A percentile compares a stretch with the other conserved stretches of the same genome.
Evolutionary conservation across 192 early-diverging fungal species (phyloP).

Genomic region (Backusella circina): DNA sequence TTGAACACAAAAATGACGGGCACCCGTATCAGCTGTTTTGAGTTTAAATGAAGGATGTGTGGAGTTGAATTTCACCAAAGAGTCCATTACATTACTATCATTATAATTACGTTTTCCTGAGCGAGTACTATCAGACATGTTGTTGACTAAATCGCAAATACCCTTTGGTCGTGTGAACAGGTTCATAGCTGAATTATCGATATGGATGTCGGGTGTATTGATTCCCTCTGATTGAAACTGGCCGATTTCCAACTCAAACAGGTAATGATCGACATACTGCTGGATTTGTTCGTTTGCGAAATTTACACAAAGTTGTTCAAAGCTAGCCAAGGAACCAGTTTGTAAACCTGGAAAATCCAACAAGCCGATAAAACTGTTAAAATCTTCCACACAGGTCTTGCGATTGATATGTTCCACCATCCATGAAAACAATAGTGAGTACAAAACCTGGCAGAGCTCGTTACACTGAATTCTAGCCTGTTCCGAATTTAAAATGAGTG

Average conservation of each 20-base stretch:
- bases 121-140: conserved; percentile 28
- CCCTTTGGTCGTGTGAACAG: conserved; percentile 54
- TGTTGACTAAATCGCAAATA: conserved; percentile 39
- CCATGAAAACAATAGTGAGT: conserved; percentile 85
- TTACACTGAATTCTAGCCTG: conserved; percentile 81
- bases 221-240: conserved; percentile 54
- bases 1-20: conserved; percentile 60
- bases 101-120: conserved; percentile 36
- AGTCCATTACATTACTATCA: conserved; percentile 37
- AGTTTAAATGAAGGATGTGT: conserved; percentile 37
- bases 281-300: conserved; percentile 66
- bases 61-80: conserved; percentile 27
- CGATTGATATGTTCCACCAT: conserved; percentile 88
- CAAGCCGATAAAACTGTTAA: conserved; percentile 78
- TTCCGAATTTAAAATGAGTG: conserved; percentile 78
- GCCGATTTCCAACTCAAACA: conserved; percentile 44
- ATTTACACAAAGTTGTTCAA: conserved; percentile 67
- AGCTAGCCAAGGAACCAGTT: conserved; percentile 39
- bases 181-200: conserved; percentile 31
- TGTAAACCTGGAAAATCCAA: conserved; percentile 75
- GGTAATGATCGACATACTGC: conserved; percentile 46
- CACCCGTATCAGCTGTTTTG: conserved; percentile 31
- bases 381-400: conserved; percentile 63
- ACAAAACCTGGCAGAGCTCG: conserved; percentile 72
- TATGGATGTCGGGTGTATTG: conserved; percentile 37